phyloP scores from a whole-genome alignment of 495 filamentous ascomycete species.

The Astrothelium macrocarpum region DNA sequence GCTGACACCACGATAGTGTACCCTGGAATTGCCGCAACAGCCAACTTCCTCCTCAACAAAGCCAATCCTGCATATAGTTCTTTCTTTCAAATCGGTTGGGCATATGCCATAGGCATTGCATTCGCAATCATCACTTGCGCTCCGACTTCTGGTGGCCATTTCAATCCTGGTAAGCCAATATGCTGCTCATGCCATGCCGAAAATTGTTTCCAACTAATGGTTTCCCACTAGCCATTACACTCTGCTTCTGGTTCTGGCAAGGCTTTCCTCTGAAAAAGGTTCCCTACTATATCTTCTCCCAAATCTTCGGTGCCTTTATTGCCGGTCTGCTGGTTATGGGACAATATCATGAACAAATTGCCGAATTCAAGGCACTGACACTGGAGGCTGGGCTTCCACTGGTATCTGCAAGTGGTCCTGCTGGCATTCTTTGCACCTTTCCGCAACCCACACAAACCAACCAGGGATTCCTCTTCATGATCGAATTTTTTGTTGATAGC shows the following conservation, averaged over 20 bases:
- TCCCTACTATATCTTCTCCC: slow-evolving; percentile 43
- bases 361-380: slow-evolving; percentile 28
- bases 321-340: slow-evolving; percentile 42
- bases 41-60: slow-evolving; percentile 37
- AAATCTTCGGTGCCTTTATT: slow-evolving; percentile 44
- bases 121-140: slow-evolving; percentile 47
- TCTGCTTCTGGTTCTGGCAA: slow-evolving; percentile 43
- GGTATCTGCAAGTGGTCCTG: slow-evolving; percentile 40
- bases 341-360: slow-evolving; percentile 40
- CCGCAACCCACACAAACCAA: slow-evolving; percentile 37
- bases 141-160: slow-evolving; percentile 44
- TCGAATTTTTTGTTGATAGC: slow-evolving; percentile 44
- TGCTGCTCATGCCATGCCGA: background rate
- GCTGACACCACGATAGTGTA: slow-evolving; percentile 28
- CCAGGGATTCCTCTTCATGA: slow-evolving; percentile 43
- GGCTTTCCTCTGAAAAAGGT: slow-evolving; percentile 46
- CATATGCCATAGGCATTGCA: slow-evolving; percentile 44
- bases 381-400: slow-evolving; percentile 26
- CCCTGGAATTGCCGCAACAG: slow-evolving; percentile 39
- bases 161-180: slow-evolving; percentile 32
- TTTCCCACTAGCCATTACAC: slow-evolving; percentile 33
- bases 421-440: slow-evolving; percentile 38
- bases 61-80: slow-evolving; percentile 33
- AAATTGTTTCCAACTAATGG: background rate
- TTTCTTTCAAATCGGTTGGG: slow-evolving; percentile 42